Percentiles rank a stretch among this genome's conserved stretches.
Evolutionary conservation across 306 rosid genomes (phyloP).

Genomic region (Rosa chinensis): DNA sequence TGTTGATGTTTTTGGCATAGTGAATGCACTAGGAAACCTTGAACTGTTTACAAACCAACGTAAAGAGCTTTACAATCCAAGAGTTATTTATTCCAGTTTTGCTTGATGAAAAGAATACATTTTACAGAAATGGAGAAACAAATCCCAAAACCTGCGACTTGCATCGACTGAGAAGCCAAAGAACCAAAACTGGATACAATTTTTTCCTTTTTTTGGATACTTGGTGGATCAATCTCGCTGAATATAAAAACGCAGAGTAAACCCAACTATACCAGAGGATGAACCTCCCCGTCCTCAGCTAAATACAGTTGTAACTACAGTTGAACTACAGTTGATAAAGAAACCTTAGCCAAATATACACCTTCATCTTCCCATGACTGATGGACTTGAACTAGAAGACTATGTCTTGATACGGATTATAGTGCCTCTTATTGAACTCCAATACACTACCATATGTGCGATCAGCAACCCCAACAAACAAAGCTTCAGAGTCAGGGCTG

Average conservation of each 20-base stretch:
- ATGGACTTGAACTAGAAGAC: constrained; percentile 36
- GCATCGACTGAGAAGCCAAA: not conserved
- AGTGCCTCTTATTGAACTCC: constrained; percentile 62
- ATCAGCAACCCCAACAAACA: constrained; percentile 28
- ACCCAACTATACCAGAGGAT: not conserved
- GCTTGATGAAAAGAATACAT: too few species aligned
- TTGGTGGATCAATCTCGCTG: not conserved
- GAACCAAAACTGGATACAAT: not conserved
- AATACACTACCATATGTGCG: constrained; percentile 71
- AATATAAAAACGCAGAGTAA: not conserved
- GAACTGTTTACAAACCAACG: too few species aligned
- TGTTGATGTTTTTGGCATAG: too few species aligned
- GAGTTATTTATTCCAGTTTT: too few species aligned
- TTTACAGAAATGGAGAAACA: not conserved
- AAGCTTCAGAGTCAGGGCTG: constrained; percentile 81
- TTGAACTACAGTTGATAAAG: not conserved
- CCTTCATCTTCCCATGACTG: not conserved
- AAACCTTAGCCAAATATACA: not conserved
- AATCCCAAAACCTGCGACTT: constrained; percentile 20
- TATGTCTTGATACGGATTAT: constrained; percentile 40
- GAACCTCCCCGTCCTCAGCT: too few species aligned
- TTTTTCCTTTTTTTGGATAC: not conserved
- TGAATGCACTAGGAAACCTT: too few species aligned
- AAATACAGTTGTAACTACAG: not conserved
- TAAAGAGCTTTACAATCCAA: too few species aligned